phyloP scores from a whole-genome alignment of 2,329 filamentous ascomycete genomes.

The Pseudogymnoascus sp. region DNA sequence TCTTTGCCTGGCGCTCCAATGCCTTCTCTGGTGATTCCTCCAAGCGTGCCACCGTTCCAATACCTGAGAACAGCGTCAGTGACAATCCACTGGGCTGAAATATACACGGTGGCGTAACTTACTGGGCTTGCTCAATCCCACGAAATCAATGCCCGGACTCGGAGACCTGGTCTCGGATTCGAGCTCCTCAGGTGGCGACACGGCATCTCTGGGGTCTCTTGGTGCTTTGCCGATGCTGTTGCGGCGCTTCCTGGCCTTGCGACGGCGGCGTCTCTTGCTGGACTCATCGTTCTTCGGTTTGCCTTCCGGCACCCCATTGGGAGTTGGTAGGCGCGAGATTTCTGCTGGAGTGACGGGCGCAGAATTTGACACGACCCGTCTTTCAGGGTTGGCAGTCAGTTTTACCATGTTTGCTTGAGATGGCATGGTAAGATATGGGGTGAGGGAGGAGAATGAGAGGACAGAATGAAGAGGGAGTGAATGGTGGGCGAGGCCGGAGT shows the following conservation, averaged over 20 bases:
- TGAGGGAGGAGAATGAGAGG: not conserved
- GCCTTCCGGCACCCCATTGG: not conserved
- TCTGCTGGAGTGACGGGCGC: not conserved
- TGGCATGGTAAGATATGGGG: not conserved
- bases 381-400: not conserved
- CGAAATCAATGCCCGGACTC: slow-evolving; percentile 52
- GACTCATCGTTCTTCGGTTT: slow-evolving; percentile 17
- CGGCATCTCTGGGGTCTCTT: slow-evolving; percentile 51
- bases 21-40: slow-evolving; percentile 48
- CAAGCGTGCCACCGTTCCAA: slow-evolving; percentile 55
- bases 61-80: slow-evolving; percentile 35
- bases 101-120: slow-evolving; percentile 20
- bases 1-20: slow-evolving; percentile 45
- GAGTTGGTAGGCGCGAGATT: slow-evolving; percentile 15
- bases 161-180: slow-evolving; percentile 36
- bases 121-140: slow-evolving; percentile 54
- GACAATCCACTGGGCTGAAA: not conserved
- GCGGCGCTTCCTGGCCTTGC: slow-evolving; percentile 34
- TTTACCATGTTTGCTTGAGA: slow-evolving; percentile 4
- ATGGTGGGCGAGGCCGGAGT: not conserved
- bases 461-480: not conserved
- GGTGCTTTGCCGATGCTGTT: slow-evolving; percentile 53
- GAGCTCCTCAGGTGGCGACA: slow-evolving; percentile 20
- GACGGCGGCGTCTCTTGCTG: slow-evolving; percentile 18
- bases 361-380: not conserved